A percentile compares a stretch with the other conserved stretches of the same genome.
Evolutionary conservation across 805 yeast genomes (phyloP).

Genomic region (Sugiyamaella qingdaonensis): DNA sequence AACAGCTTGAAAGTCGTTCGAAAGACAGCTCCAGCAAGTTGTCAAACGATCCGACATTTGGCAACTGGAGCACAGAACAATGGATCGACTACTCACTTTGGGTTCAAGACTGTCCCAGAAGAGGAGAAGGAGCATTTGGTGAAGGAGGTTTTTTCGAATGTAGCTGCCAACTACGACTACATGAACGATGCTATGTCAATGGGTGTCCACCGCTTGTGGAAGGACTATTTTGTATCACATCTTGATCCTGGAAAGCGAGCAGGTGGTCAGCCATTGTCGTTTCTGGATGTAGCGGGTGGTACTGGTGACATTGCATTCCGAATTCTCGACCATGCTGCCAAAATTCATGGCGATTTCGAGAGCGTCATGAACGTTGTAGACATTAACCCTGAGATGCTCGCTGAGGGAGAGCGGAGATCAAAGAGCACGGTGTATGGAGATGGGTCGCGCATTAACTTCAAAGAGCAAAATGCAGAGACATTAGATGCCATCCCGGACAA

Average conservation of each 20-base stretch:
- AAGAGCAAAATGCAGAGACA: conserved; percentile 90
- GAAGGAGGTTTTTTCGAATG: conserved; percentile 86
- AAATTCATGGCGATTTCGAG: conserved; percentile 65
- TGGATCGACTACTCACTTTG: conserved; percentile 78
- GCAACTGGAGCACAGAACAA: background rate
- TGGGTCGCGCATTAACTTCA: conserved; percentile 60
- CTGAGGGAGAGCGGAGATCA: conserved; percentile 82
- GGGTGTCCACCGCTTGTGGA: conserved; percentile 95
- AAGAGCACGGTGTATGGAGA: conserved; percentile 57
- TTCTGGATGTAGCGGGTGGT: conserved; percentile 97
- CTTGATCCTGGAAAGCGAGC: conserved; percentile 93
- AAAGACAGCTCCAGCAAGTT: background rate
- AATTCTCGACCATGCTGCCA: conserved; percentile 82
- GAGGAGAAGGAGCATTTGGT: conserved; percentile 69
- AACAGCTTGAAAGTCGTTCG: background rate
- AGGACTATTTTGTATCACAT: conserved; percentile 78
- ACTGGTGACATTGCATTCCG: conserved; percentile 98
- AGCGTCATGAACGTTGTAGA: conserved; percentile 89
- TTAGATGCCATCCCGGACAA: conserved; percentile 79
- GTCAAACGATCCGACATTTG: background rate
- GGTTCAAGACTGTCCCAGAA: conserved; percentile 75
- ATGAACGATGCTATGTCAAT: conserved; percentile 98
- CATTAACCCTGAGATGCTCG: conserved; percentile 93
- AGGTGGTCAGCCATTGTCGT: conserved; percentile 75
- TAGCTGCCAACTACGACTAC: conserved; percentile 88